Evolutionary conservation across 1,284 basidiomycete species (phyloP).

Genomic region (Veloboletus limbatus): DNA sequence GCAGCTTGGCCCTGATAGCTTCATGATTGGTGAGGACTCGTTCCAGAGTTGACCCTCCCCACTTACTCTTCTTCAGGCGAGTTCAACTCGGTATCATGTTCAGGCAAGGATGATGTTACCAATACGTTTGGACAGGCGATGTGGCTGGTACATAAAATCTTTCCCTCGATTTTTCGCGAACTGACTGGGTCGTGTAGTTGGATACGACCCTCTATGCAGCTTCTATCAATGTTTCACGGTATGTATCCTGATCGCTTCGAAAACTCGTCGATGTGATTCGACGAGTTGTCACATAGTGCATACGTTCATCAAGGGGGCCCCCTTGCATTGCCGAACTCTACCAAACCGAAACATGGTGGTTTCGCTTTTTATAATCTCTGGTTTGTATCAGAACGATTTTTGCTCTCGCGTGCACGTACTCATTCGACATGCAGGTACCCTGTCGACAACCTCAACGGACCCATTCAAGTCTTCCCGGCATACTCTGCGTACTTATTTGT

Average conservation of each 20-base stretch:
- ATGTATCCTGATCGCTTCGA: conserved; percentile 5
- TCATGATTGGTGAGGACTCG: conserved; percentile 40
- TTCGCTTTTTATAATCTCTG: conserved; percentile 48
- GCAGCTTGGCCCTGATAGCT: conserved; percentile 44
- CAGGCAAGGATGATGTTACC: conserved; percentile 45
- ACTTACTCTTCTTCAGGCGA: conserved; percentile 36
- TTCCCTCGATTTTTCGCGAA: not conserved
- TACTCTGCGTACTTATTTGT: conserved; percentile 50
- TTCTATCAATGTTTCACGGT: conserved; percentile 48
- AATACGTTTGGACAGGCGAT: conserved; percentile 53
- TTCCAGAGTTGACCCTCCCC: not conserved
- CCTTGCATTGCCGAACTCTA: conserved; percentile 46
- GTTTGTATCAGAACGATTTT: conserved; percentile 21
- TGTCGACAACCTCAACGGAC: conserved; percentile 46
- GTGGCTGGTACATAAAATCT: conserved; percentile 39
- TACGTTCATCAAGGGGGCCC: conserved; percentile 53
- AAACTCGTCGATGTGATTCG: not conserved
- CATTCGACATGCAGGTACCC: conserved; percentile 39
- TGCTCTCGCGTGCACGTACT: not conserved
- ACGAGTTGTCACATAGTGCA: conserved; percentile 31
- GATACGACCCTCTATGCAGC: conserved; percentile 50
- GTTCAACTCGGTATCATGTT: conserved; percentile 52
- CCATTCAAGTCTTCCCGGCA: conserved; percentile 47
- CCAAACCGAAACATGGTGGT: conserved; percentile 48
- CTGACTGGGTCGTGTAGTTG: conserved; percentile 28